phyloP scores from a whole-genome alignment of 108 stramenopile genomes.

The Discostella pseudostelligera region DNA sequence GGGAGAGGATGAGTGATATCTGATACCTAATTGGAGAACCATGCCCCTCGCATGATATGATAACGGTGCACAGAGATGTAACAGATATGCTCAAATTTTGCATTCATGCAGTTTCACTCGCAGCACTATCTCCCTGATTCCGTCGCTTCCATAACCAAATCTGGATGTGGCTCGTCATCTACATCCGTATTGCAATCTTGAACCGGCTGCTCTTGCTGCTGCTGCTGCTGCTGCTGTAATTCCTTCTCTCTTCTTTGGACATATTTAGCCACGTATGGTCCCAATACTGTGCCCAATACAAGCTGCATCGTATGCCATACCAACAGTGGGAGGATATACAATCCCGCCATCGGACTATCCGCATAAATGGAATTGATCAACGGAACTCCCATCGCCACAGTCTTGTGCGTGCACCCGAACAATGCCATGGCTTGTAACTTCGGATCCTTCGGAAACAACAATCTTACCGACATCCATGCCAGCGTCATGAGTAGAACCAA shows the following conservation, averaged over 20 bases:
- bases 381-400: constrained; percentile 72
- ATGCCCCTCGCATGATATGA: too few relatives aligned
- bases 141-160: neutral
- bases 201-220: constrained; percentile 5
- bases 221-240: constrained; percentile 11
- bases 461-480: constrained; percentile 46
- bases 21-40: too few relatives aligned
- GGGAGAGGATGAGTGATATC: too few relatives aligned
- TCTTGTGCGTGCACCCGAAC: constrained; percentile 71
- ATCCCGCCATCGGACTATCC: constrained; percentile 28
- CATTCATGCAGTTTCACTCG: neutral
- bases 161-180: neutral
- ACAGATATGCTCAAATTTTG: neutral
- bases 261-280: constrained; percentile 47
- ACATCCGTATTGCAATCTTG: neutral
- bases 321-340: constrained; percentile 67
- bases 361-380: constrained; percentile 71
- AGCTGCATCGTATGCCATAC: constrained; percentile 80
- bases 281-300: constrained; percentile 53
- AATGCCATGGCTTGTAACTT: constrained; percentile 62
- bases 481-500: constrained; percentile 46
- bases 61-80: too few relatives aligned
- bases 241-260: constrained; percentile 44
- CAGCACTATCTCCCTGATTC: constrained; percentile 3
- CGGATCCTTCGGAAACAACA: constrained; percentile 49